Percentiles rank a stretch among this genome's conserved stretches.
Evolutionary conservation across 169 alveolate species (phyloP).

Genomic region (Cytauxzoon felis): DNA sequence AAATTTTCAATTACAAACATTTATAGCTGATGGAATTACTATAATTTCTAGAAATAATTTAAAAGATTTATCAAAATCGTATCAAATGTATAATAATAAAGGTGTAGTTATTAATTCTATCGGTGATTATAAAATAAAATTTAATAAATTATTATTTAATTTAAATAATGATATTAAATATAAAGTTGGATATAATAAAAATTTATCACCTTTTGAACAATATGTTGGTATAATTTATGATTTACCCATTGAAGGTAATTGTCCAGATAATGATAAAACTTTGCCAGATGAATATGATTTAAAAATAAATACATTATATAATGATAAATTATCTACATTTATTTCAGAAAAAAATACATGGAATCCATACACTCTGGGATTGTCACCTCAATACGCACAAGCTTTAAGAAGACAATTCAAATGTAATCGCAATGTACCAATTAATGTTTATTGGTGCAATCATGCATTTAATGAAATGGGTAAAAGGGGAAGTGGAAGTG

Average conservation of each 20-base stretch:
- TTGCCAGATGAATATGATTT: not conserved
- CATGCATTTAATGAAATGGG: constrained; percentile 46
- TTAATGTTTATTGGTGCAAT: constrained; percentile 49
- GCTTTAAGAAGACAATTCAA: not conserved
- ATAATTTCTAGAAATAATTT: constrained; percentile 23
- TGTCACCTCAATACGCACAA: constrained; percentile 3
- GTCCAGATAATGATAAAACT: not conserved
- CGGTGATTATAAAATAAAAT: not conserved
- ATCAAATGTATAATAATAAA: constrained; percentile 17
- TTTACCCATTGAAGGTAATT: not conserved
- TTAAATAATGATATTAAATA: not conserved
- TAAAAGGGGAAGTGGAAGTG: constrained; percentile 25
- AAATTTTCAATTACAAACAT: constrained; percentile 41
- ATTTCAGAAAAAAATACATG: constrained; percentile 15
- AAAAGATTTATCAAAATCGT: constrained; percentile 22
- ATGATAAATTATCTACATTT: constrained; percentile 35
- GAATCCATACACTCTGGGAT: not conserved
- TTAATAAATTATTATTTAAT: constrained; percentile 25
- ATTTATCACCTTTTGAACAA: constrained; percentile 36
- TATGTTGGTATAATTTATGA: constrained; percentile 28
- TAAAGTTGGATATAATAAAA: not conserved
- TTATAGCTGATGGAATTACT: constrained; percentile 23
- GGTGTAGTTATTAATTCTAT: constrained; percentile 23
- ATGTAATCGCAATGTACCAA: not conserved
- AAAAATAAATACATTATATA: constrained; percentile 5